Evolutionary conservation across 2,329 filamentous ascomycete genomes (phyloP), one percentile per base, ranked within the genome.

Genomic region (Hirsutella minnesotensis): DNA sequence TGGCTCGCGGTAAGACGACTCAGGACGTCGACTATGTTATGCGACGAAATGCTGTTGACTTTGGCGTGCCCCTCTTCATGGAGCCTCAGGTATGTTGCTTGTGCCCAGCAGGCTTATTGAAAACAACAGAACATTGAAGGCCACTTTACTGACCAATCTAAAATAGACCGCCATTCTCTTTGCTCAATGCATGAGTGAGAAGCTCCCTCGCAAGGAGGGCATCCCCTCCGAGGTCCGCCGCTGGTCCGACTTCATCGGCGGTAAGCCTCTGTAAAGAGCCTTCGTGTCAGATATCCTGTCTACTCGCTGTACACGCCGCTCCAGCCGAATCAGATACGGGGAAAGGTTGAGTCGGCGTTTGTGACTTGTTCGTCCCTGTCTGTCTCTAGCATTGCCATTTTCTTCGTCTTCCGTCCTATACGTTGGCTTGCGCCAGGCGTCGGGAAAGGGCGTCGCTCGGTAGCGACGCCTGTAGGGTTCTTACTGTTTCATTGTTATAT

Each of bases 1-100:
- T 83, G 65, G 78, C 77, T 53, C 76, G 89, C 58, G 92, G 81
- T 47, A 89, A 86, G 73, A 90, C 84, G 31, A 72, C 86, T 47
- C 70, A 85, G 47, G 92, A 98, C 60, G 86, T 94, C 58, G 89
- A 98, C 70, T 98, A 98, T 57, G 88, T 98, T 44, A 96, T 96
- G 90, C 80, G 92, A 57, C 80, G 92, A 61, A 98, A 98, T 60
- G 92, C 92, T 22, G 92, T 98, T 44, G 92, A 98, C 68, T 98
- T 98, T 63, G 90, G 90, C 54, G 88, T 96, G 27, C 92, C 92
- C 39, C 73, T 98, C 44, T 96, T 98, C 66, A 95, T 95, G 89
- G 90, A 96, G 71, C 87, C 89, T 43, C 90, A 92, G 82, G 88
- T 94, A 72, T 69, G 78, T 63, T 51, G 10, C n/a, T 5, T 5